Conservation (phyloP, 2,329 filamentous ascomycete genomes). For the Penicillium hesseltinei region DNA sequence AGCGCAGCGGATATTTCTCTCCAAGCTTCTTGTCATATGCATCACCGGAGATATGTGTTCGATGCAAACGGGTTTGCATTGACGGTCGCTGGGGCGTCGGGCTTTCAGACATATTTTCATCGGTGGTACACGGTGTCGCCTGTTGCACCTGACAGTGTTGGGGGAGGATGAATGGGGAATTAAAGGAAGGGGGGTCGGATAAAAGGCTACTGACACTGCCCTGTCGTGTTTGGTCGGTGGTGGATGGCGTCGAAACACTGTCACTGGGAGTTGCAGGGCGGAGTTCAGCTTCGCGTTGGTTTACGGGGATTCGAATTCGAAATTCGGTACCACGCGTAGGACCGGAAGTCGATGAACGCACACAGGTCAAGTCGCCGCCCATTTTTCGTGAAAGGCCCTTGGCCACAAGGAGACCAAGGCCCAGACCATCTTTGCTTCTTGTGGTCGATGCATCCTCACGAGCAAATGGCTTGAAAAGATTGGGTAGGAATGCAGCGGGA, state of each 20-base stretch:
- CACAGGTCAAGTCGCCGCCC: conserved; percentile 65
- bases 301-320: conserved; percentile 64
- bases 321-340: conserved; percentile 65
- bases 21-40: conserved; percentile 58
- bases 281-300: conserved; percentile 45
- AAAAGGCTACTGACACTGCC: conserved; percentile 25
- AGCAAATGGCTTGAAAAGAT: conserved; percentile 68
- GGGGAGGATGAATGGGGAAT: conserved; percentile 26
- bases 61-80: conserved; percentile 24
- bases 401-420: conserved; percentile 68
- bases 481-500: conserved; percentile 62
- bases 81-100: conserved; percentile 23
- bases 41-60: conserved; percentile 28
- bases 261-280: conserved; percentile 51
- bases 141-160: conserved; percentile 31
- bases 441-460: conserved; percentile 67
- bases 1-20: conserved; percentile 60
- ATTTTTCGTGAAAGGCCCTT: conserved; percentile 68
- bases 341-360: conserved; percentile 61
- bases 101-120: conserved; percentile 27
- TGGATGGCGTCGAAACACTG: conserved; percentile 37
- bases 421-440: conserved; percentile 65
- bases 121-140: conserved; percentile 29
- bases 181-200: conserved; percentile 20
- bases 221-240: conserved; percentile 21